Percentiles rank a stretch among this genome's conserved stretches.
Evolutionary conservation across 768 basidiomycete species (phyloP).

Genomic region (Pholiota microspora): DNA sequence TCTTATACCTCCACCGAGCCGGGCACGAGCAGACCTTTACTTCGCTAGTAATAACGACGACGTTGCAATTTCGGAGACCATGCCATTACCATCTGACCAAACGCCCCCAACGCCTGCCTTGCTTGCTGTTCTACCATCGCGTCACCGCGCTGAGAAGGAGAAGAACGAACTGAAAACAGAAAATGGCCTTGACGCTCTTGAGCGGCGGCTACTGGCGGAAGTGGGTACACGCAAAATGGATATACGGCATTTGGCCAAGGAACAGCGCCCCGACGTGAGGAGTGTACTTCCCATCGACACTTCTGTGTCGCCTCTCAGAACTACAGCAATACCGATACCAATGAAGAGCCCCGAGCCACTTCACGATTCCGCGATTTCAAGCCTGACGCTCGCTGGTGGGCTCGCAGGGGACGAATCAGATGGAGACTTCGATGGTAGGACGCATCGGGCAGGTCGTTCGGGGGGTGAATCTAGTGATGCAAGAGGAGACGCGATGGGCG

Average conservation of each 20-base stretch:
- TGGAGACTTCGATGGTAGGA: slow-evolving; percentile 27
- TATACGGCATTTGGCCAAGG: slow-evolving; percentile 16
- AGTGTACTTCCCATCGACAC: slow-evolving; percentile 28
- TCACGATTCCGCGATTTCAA: slow-evolving; percentile 56
- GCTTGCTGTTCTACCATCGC: slow-evolving; percentile 32
- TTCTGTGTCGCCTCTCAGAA: slow-evolving; percentile 5
- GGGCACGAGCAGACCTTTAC: slow-evolving; percentile 17
- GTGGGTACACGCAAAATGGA: slow-evolving; percentile 66
- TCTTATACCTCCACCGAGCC: slow-evolving; percentile 32
- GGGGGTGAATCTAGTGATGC: slow-evolving; percentile 20
- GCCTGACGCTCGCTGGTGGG: slow-evolving; percentile 41
- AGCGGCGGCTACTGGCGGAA: slow-evolving; percentile 63
- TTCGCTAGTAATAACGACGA: slow-evolving; percentile 11
- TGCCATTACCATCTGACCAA: slow-evolving; percentile 27
- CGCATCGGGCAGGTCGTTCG: slow-evolving; percentile 27
- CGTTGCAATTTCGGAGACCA: slow-evolving; percentile 14
- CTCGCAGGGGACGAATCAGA: slow-evolving; percentile 23
- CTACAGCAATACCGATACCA: slow-evolving; percentile 35
- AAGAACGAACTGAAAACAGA: slow-evolving; percentile 27
- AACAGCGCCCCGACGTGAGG: slow-evolving; percentile 31
- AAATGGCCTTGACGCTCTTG: slow-evolving; percentile 72
- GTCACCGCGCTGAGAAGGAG: slow-evolving; percentile 16
- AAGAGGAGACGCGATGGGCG: slow-evolving; percentile 12
- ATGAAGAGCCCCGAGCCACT: slow-evolving; percentile 32
- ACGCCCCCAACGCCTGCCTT: slow-evolving; percentile 55